Evolutionary conservation across 2,329 filamentous ascomycete genomes (phyloP).

Genomic region (Botrytis fabae): DNA sequence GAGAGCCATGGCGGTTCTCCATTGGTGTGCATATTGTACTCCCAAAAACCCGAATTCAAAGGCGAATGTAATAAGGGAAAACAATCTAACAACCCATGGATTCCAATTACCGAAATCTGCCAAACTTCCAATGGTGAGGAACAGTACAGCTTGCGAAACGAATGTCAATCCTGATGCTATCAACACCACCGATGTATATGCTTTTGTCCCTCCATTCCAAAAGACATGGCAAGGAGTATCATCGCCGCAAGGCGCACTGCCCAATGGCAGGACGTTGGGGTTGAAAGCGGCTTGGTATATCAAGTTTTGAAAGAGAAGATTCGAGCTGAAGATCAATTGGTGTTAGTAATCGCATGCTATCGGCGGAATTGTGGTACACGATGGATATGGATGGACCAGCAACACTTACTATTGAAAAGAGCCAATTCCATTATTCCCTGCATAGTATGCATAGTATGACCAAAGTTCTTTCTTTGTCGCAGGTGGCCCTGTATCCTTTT

Average conservation of each 20-base stretch:
- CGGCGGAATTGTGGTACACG: neutral
- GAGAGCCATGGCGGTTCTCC: conserved; percentile 38
- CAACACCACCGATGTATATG: conserved; percentile 38
- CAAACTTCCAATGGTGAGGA: conserved; percentile 37
- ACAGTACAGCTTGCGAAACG: conserved; percentile 35
- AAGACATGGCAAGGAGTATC: conserved; percentile 39
- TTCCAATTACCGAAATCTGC: conserved; percentile 41
- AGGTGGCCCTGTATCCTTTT: conserved; percentile 27
- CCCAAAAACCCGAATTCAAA: conserved; percentile 41
- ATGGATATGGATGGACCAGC: neutral
- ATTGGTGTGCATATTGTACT: conserved; percentile 34
- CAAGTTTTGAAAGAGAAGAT: conserved; percentile 40
- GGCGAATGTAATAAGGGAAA: conserved; percentile 37
- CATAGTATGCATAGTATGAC: conserved; percentile 40
- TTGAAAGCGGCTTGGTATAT: conserved; percentile 41
- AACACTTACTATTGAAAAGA: conserved; percentile 39
- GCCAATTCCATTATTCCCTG: conserved; percentile 40
- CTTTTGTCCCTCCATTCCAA: conserved; percentile 37
- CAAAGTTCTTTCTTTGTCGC: conserved; percentile 37
- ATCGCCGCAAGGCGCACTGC: conserved; percentile 35
- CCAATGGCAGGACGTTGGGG: conserved; percentile 38
- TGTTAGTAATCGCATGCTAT: conserved; percentile 14
- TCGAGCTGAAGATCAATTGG: conserved; percentile 31
- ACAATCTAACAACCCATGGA: conserved; percentile 39
- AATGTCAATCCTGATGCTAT: conserved; percentile 38